Evolutionary conservation across 768 basidiomycete genomes (phyloP), one percentile per base, ranked within the genome.

Genomic region (Serendipita vermifera): DNA sequence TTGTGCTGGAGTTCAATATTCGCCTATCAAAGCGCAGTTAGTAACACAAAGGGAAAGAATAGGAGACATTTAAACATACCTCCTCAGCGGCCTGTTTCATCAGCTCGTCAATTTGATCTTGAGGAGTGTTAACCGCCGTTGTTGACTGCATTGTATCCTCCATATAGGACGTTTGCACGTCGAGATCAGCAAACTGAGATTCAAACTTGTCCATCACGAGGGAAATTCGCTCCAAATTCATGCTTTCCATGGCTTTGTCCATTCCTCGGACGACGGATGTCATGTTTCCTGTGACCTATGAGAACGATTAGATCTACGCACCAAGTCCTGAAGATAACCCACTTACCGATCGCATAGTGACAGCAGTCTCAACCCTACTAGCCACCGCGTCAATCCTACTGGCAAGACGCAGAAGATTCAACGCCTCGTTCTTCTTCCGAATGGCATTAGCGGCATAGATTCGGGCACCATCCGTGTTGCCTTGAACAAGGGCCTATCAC

Each of bases 141-240:
- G 93, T 90, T 55, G 85, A 79, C 7, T 83, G 82, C 85, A 99
- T 97, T 35, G 92, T 84, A 58, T 91, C 88, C 65, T 98, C 96
- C 91, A 99, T 94, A 71, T 94, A 93, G 3, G 83, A 86, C 15
- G 96, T 94, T 69, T 98, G 94, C 5, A 99, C 96, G 66, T 98
- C 96, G 17, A 99, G 80, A 68, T 98, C 96, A 33, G 89, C 76
- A 72, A 98, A 98, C 62, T 98, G 94, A 3, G 82, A 61, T 69
- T 99, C 96, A 70, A 99, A 99, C 72, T 92, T 98, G 73, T 98
- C 96, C 96, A 99, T 98, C 32, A 99, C 90, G 55, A 89, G 70
- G 11, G 96, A 94, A 65, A 99, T 98, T 67, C 85, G 78, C 64
- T 99, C 96, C 57, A 98, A 78, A 73, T 99, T 98, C 96, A 99